Base-by-base conservation (phyloP, 2,329 filamentous ascomycete species). In the Colletotrichum australisinense region DNA sequence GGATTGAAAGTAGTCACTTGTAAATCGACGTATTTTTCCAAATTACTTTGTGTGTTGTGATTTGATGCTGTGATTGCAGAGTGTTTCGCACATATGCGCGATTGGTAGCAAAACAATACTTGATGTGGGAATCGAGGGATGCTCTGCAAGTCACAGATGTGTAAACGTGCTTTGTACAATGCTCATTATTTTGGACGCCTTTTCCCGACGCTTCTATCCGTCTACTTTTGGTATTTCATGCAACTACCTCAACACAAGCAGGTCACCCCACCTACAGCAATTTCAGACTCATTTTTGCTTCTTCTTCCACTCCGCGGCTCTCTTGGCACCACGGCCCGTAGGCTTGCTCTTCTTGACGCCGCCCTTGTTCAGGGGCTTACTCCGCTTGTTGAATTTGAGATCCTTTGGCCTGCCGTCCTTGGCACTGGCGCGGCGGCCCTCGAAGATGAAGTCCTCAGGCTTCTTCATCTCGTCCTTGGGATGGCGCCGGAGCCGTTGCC, bases 361-460 rank as follows among this genome's bases (percentile, higher is more conserved):
- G 19, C 83, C 26, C n/a, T 82, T 81, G 19, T 83, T 84, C 78
- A 84, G 85, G 26, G 79, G 84, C 79, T 88, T 90, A 75, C 81
- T 81, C 77, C 89, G 89, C 76, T 90, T 90, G 12, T 88, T 88
- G 46, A 92, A 82, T 80, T 88, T 92, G 74, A 90, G 81, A 77
- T 90, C 90, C 81, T 85, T 92, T 53, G 90, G 90, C 78, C 87
- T 91, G 5, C 89, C 92, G 73, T 92, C 90, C 70, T 88, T 92
- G 38, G 88, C 84, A 67, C 89, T 94, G 11, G 94, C 94, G 67
- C 94, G 88, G 75, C 93, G 91, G 0, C 94, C 94, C 81, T 97
- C 94, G 78, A 96, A 95, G n/a, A 95, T 89, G 75, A 95, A 90
- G 19, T 87, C 86, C 81, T 95, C 93, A 0, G 93, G 92, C 1